Conservation (phyloP, 306 rosid genomes). For the Medicago arabica region DNA sequence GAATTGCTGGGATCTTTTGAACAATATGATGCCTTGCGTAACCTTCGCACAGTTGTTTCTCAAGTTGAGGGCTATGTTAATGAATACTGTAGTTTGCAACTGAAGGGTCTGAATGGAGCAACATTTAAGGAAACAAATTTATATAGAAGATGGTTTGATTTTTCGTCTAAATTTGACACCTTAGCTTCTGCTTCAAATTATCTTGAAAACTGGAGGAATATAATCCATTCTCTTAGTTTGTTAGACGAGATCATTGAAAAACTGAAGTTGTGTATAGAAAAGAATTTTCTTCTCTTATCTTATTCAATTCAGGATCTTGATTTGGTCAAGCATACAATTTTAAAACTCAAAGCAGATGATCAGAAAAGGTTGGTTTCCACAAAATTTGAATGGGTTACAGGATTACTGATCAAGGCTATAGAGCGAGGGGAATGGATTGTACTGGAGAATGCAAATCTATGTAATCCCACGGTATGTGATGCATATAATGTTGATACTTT, state of each 20-base stretch:
- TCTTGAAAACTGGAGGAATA: conserved; percentile 56
- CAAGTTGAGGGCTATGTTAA: conserved; percentile 65
- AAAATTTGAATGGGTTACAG: conserved; percentile 93
- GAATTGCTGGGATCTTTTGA: conserved; percentile 95
- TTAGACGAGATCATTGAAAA: conserved; percentile 65
- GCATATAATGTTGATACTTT: conserved; percentile 14
- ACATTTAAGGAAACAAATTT: conserved; percentile 48
- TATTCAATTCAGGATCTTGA: conserved; percentile 63
- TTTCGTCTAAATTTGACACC: conserved; percentile 52
- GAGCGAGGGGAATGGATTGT: conserved; percentile 96
- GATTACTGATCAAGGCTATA: conserved; percentile 78
- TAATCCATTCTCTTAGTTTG: conserved; percentile 55
- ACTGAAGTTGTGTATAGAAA: conserved; percentile 52
- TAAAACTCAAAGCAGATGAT: conserved; percentile 65
- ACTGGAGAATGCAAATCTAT: conserved; percentile 91
- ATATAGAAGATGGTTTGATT: conserved; percentile 61
- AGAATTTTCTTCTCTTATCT: conserved; percentile 43
- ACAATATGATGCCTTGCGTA: conserved; percentile 79
- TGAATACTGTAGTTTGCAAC: conserved; percentile 58
- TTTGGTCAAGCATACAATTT: conserved; percentile 53
- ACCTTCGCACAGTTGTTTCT: conserved; percentile 58
- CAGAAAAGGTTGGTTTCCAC: conserved; percentile 56
- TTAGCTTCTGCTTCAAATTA: conserved; percentile 47
- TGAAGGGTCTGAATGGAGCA: conserved; percentile 49
- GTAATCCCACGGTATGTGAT: conserved; percentile 84